Evolutionary conservation across 257 asterid genomes (phyloP).

Genomic region (Gentiana dahurica): DNA sequence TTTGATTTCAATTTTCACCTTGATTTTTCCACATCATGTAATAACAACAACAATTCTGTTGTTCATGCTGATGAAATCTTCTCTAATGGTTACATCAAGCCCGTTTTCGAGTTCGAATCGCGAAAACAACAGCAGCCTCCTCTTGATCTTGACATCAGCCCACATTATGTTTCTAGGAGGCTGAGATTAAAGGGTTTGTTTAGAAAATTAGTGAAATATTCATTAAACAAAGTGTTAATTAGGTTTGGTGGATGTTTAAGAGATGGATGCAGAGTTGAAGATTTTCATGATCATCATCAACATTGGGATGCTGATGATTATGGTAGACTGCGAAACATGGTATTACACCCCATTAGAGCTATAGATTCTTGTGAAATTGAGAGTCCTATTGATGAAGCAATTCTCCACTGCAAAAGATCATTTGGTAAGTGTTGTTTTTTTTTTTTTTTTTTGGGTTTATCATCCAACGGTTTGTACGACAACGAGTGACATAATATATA

Average conservation of each 20-base stretch:
- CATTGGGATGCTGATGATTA: too few relatives aligned
- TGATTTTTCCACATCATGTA: not conserved
- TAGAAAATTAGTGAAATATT: not conserved
- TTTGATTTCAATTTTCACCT: slow-evolving; percentile 18
- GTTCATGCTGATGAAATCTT: slow-evolving; percentile 27
- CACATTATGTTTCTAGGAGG: too few relatives aligned
- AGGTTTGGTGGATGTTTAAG: slow-evolving; percentile 11
- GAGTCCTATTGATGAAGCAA: slow-evolving; percentile 27
- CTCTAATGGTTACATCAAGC: slow-evolving; percentile 20
- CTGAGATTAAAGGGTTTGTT: too few relatives aligned
- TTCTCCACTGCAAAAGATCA: slow-evolving; percentile 34
- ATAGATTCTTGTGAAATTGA: slow-evolving; percentile 9
- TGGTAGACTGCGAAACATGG: too few relatives aligned
- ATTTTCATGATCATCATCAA: slow-evolving; percentile 6
- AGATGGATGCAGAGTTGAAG: slow-evolving; percentile 21
- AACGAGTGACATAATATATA: too few relatives aligned
- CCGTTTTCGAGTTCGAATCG: not conserved
- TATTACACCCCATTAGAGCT: too few relatives aligned
- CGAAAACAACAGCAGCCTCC: too few relatives aligned
- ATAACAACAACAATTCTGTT: slow-evolving; percentile 1
- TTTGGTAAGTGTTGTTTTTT: slow-evolving; percentile 9
- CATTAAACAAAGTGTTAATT: not conserved
- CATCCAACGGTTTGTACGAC: not conserved
- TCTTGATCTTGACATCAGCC: too few relatives aligned
- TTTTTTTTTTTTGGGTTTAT: not conserved